Evolutionary conservation across 2,329 filamentous ascomycete species (phyloP), one percentile per base, ranked within the genome.

Genomic region (Coniochaeta prunicola): DNA sequence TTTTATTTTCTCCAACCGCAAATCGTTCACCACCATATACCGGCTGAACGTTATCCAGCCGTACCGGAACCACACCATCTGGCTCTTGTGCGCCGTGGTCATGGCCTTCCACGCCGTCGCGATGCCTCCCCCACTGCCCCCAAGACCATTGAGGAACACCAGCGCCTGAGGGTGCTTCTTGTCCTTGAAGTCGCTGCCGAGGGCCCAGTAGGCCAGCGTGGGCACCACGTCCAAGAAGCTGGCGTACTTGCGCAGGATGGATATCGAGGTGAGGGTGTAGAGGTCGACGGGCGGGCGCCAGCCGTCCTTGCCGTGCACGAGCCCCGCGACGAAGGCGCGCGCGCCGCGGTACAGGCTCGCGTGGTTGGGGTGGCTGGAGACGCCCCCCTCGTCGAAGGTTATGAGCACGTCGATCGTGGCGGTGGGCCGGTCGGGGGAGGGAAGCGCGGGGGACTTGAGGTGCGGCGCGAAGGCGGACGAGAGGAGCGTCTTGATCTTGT

Each of bases 51-150:
- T 81, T 69, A 99, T 96, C 92, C 92, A 99, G 2, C 92, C 91
- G 83, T 92, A 97, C 8, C 94, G 85, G 70, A 97, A 99, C 94
- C 94, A 99, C 38, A 90, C 85, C 94, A 99, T 99, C 80, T 99
- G 94, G 73, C 92, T 97, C 75, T 86, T 80, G 77, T 99, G 94
- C 30, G 90, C 93, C 58, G 82, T 80, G 1, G 90, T 92, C 94
- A 99, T 99, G 33, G 94, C 92, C 58, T 77, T 81, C 76, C 92
- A 88, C 8, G 91, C 93, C 31, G 80, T 77, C 10, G 70, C 70
- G 59, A 78, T 71, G n/a, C 74, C n/a, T n/a, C n/a, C 77, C 54
- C 74, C 74, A 2, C 68, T 82, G 63, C 87, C 68, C 17, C n/a
- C n/a, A n/a, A 90, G 79, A 10, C 82, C 81, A 73, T 82, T 94